Evolutionary conservation across 2,329 filamentous ascomycete species (phyloP).

Genomic region (Onygena corvina): DNA sequence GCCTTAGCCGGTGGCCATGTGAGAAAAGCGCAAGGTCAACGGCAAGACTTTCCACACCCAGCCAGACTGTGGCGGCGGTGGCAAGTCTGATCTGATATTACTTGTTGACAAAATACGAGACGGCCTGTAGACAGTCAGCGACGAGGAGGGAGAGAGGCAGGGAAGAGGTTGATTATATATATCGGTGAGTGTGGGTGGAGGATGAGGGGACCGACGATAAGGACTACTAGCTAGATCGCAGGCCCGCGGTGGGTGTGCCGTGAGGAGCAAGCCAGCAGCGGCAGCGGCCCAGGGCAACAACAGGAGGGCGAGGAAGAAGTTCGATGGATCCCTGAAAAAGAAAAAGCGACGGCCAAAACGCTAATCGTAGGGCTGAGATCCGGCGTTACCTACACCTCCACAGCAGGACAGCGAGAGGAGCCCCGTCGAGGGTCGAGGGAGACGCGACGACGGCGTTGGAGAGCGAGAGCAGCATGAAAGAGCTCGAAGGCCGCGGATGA

Average conservation of each 20-base stretch:
- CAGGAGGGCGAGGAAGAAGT: background rate
- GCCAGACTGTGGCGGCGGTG: conserved; percentile 2
- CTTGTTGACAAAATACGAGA: background rate
- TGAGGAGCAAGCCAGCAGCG: too few relatives aligned
- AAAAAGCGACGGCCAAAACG: background rate
- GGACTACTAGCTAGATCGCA: conserved; percentile 8
- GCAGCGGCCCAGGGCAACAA: background rate
- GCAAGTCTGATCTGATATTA: background rate
- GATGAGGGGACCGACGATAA: conserved; percentile 13
- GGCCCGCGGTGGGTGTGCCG: background rate
- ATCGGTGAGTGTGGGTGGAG: background rate
- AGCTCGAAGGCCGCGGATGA: too few relatives aligned
- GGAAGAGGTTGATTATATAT: conserved; percentile 7
- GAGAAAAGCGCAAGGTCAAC: background rate
- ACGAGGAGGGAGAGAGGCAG: conserved; percentile 9
- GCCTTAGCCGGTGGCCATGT: background rate
- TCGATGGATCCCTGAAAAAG: conserved; percentile 1
- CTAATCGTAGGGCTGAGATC: conserved; percentile 8
- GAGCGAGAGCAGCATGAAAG: too few relatives aligned
- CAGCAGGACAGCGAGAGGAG: too few relatives aligned
- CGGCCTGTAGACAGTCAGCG: background rate
- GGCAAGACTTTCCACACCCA: too few relatives aligned
- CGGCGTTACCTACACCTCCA: background rate
- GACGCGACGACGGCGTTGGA: too few relatives aligned
- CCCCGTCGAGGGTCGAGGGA: too few relatives aligned